Evolutionary conservation across 2,329 filamentous ascomycete species (phyloP).

Genomic region (Diaporthe helianthi): DNA sequence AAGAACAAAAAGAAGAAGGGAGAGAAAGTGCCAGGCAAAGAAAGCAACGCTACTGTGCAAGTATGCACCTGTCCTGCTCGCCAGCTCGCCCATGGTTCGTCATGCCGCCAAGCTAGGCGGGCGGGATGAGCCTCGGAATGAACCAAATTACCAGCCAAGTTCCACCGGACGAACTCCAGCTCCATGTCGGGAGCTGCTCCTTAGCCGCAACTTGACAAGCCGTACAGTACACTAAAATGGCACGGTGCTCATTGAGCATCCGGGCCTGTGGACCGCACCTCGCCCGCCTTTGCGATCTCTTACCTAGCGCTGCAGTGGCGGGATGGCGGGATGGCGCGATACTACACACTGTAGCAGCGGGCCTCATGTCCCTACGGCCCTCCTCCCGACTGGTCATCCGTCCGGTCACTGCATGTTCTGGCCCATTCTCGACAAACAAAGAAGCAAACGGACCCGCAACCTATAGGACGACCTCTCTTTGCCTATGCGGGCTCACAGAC

Average conservation of each 20-base stretch:
- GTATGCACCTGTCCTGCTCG: neutral
- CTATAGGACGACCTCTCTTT: neutral
- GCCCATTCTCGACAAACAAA: constrained; percentile 2
- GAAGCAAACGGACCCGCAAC: neutral
- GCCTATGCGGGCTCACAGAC: neutral
- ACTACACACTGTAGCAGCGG: constrained; percentile 22
- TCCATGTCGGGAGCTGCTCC: neutral
- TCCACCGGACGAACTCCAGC: neutral
- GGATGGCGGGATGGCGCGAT: constrained; percentile 23
- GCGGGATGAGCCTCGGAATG: constrained; percentile 4
- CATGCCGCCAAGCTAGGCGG: constrained; percentile 16
- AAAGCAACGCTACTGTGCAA: neutral
- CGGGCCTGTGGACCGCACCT: constrained; percentile 4
- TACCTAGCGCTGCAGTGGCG: constrained; percentile 24
- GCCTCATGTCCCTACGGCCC: constrained; percentile 19
- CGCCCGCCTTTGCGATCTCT: constrained; percentile 15
- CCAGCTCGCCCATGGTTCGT: neutral
- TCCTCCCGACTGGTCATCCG: constrained; percentile 13
- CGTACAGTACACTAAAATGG: neutral
- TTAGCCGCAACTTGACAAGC: neutral
- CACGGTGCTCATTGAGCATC: constrained; percentile 7
- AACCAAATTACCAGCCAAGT: constrained; percentile 6
- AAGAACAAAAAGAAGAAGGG: neutral
- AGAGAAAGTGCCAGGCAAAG: neutral
- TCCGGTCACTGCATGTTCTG: constrained; percentile 6